Conservation (phyloP, 441 rosid species). For the Lepidium campestre region DNA sequence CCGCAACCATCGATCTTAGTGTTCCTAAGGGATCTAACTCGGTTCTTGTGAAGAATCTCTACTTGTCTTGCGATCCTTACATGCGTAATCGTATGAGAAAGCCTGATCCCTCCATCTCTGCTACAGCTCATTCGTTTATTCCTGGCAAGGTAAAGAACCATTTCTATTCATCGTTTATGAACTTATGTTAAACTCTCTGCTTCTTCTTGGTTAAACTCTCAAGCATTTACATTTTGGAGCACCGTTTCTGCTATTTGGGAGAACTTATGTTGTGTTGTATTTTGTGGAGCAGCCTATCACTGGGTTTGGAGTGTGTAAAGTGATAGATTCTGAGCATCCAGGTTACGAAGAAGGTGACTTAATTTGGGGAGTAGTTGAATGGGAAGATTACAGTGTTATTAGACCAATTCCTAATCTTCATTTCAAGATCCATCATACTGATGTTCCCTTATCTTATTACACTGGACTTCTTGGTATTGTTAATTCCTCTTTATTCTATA, state of each 20-base stretch:
- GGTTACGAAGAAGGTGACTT: conserved; percentile 42
- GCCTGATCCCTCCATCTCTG: conserved; percentile 16
- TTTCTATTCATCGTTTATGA: background rate
- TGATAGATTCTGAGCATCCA: conserved; percentile 45
- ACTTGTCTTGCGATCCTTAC: conserved; percentile 61
- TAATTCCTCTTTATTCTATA: background rate
- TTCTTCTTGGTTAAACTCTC: background rate
- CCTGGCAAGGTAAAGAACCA: conserved; percentile 19
- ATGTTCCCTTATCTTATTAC: conserved; percentile 51
- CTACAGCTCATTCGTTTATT: conserved; percentile 6
- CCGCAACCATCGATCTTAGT: conserved; percentile 23
- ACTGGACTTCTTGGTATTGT: conserved; percentile 53
- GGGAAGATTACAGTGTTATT: conserved; percentile 57
- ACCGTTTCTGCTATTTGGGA: too few relatives aligned
- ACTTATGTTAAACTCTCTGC: too few relatives aligned
- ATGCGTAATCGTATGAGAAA: conserved; percentile 42
- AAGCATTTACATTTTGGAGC: too few relatives aligned
- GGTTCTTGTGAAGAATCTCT: conserved; percentile 40
- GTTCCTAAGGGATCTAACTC: conserved; percentile 29
- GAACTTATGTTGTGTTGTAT: background rate
- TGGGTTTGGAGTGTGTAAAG: conserved; percentile 47
- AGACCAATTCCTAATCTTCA: conserved; percentile 20
- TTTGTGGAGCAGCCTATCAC: conserved; percentile 37
- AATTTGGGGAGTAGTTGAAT: conserved; percentile 50
- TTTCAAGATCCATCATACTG: conserved; percentile 36